phyloP scores from a whole-genome alignment of 129 eudicot genomes.

The Tanacetum coccineum region DNA sequence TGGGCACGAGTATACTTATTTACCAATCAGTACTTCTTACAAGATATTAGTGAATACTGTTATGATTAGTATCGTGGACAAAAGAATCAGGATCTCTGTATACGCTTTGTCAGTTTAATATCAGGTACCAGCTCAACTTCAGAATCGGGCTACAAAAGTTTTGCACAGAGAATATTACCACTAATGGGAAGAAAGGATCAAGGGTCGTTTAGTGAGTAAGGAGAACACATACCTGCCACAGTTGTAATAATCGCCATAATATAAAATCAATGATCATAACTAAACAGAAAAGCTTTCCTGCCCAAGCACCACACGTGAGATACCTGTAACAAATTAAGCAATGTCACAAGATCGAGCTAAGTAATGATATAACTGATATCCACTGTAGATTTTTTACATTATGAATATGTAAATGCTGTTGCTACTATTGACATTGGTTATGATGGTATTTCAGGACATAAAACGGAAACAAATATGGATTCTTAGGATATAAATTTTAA shows the following conservation, averaged over 20 bases:
- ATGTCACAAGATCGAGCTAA: conserved; percentile 15
- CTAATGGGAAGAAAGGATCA: not conserved
- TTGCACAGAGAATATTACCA: not conserved
- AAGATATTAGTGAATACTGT: not conserved
- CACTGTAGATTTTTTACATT: not conserved
- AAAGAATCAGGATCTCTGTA: not conserved
- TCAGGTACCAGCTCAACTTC: conserved; percentile 39
- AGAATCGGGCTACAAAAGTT: conserved; percentile 36
- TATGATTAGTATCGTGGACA: no score
- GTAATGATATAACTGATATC: not conserved
- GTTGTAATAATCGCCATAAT: conserved; percentile 69
- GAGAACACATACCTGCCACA: conserved; percentile 54
- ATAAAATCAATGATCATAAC: conserved; percentile 83
- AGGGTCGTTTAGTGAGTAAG: not conserved
- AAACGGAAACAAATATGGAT: no score
- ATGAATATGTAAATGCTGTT: not conserved
- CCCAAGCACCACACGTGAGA: conserved; percentile 95
- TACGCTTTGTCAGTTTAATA: conserved; percentile 10
- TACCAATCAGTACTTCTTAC: not conserved
- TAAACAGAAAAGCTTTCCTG: conserved; percentile 95
- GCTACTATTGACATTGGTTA: not conserved
- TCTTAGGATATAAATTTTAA: no score
- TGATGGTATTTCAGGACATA: not conserved
- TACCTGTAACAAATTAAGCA: conserved; percentile 48
- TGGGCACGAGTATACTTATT: conserved; percentile 3